These are phyloP conservation scores for Chlorella variabilis DNA, from an alignment of 163 green algal genomes.

Conservation along the genomic window DNA sequence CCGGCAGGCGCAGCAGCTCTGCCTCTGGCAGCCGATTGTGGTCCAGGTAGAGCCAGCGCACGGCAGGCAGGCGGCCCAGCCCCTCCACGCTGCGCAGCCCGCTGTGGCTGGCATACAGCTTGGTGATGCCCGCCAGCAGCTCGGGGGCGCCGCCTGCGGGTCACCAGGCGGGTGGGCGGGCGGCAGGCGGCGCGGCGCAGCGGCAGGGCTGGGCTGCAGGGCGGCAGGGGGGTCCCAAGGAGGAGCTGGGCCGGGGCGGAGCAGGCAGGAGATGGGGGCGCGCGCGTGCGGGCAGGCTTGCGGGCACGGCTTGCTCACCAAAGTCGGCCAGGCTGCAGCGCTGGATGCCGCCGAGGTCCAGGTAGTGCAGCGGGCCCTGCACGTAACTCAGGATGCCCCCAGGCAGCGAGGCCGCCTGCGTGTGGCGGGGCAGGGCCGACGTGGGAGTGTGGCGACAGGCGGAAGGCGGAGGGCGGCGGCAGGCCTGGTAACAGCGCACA, in stretches of 20 bases:
- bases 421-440: not conserved
- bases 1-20: conserved; percentile 34
- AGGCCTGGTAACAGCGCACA: not conserved
- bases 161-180: too few relatives aligned
- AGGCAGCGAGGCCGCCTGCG: conserved; percentile 2
- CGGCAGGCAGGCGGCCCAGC: not conserved
- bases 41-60: conserved; percentile 34
- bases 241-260: too few relatives aligned
- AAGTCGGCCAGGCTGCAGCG: conserved; percentile 3
- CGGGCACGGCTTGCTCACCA: too few relatives aligned
- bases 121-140: conserved; percentile 14
- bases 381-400: conserved; percentile 11
- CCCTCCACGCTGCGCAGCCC: conserved; percentile 13
- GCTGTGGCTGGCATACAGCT: conserved; percentile 30
- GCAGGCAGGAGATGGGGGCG: too few relatives aligned
- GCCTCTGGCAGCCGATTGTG: not conserved
- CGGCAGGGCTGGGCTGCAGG: too few relatives aligned
- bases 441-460: not conserved
- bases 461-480: too few relatives aligned
- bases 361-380: conserved; percentile 19
- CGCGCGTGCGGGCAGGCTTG: too few relatives aligned
- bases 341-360: conserved; percentile 13
- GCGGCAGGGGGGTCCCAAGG: too few relatives aligned
- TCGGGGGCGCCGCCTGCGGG: not conserved
- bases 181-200: too few relatives aligned